phyloP scores from a whole-genome alignment of 2,329 filamentous ascomycete genomes.

The Beauveria caledonica region DNA sequence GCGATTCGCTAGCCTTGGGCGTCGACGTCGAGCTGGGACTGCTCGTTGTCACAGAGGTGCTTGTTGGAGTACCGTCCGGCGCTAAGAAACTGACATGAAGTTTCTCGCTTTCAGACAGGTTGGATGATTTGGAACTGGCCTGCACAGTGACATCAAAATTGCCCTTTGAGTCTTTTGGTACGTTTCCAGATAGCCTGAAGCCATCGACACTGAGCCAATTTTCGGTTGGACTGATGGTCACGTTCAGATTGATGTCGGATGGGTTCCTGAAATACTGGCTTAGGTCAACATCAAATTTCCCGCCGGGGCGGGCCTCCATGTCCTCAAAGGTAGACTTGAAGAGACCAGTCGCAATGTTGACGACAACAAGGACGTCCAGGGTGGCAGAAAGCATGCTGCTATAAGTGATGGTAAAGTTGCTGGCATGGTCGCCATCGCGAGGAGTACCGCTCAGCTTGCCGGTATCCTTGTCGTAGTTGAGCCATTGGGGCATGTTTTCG shows the following conservation, averaged over 20 bases:
- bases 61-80: constrained; percentile 18
- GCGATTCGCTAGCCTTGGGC: constrained; percentile 16
- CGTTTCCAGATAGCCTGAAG: constrained; percentile 31
- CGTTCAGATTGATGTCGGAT: constrained; percentile 27
- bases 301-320: constrained; percentile 32
- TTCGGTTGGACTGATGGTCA: constrained; percentile 27
- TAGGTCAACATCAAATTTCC: constrained; percentile 35
- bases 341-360: constrained; percentile 29
- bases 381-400: constrained; percentile 51
- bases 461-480: constrained; percentile 54
- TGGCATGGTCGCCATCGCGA: constrained; percentile 46
- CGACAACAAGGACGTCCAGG: constrained; percentile 44
- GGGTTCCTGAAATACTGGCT: constrained; percentile 33
- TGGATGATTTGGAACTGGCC: constrained; percentile 26
- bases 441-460: constrained; percentile 59
- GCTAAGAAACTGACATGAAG: constrained; percentile 29
- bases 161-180: constrained; percentile 28
- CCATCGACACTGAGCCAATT: constrained; percentile 37
- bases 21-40: constrained; percentile 20
- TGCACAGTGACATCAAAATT: constrained; percentile 24
- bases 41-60: constrained; percentile 15
- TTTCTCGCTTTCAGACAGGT: constrained; percentile 28
- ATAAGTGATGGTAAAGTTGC: constrained; percentile 55
- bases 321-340: constrained; percentile 33
- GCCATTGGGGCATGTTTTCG: constrained; percentile 56